Percentiles rank a stretch among this genome's conserved stretches.
Conservation (phyloP, 108 stramenopile species). For the Cyclotella distinguenda region DNA sequence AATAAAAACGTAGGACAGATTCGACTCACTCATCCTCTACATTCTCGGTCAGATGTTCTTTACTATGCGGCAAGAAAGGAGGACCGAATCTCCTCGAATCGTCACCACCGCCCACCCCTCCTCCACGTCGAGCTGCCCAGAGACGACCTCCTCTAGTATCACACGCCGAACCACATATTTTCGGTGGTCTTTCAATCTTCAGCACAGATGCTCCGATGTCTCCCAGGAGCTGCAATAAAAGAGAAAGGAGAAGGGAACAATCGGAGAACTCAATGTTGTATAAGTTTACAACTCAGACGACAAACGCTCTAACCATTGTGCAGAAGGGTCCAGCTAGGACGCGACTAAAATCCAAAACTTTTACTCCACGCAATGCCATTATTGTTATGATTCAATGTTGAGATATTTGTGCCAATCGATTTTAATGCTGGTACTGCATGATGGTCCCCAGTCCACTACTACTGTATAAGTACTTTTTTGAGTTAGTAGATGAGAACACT, state of each 20-base stretch:
- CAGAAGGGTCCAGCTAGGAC: slow-evolving; percentile 57
- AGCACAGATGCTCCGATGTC: slow-evolving; percentile 43
- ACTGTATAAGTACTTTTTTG: no score
- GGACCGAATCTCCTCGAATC: slow-evolving; percentile 53
- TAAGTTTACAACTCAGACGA: background rate
- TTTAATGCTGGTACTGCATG: no score
- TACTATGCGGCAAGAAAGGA: slow-evolving; percentile 31
- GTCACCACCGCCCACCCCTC: slow-evolving; percentile 35
- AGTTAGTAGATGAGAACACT: no score
- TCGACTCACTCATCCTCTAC: slow-evolving; percentile 15
- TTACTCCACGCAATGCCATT: slow-evolving; percentile 42
- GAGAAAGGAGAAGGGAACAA: background rate
- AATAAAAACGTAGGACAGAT: background rate
- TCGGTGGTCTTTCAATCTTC: slow-evolving; percentile 42
- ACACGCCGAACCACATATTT: slow-evolving; percentile 4
- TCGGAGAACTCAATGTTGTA: background rate
- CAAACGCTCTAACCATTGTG: slow-evolving; percentile 22
- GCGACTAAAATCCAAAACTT: slow-evolving; percentile 50
- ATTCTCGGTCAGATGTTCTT: slow-evolving; percentile 12
- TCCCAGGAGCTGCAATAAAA: slow-evolving; percentile 23
- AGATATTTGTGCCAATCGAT: background rate
- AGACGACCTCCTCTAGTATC: slow-evolving; percentile 5
- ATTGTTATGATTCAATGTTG: background rate
- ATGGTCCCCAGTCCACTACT: no score
- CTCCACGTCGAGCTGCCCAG: slow-evolving; percentile 20